These are phyloP conservation scores for Skeletonema potamos DNA, from an alignment of 108 stramenopile species.

Conservation along the genomic window DNA sequence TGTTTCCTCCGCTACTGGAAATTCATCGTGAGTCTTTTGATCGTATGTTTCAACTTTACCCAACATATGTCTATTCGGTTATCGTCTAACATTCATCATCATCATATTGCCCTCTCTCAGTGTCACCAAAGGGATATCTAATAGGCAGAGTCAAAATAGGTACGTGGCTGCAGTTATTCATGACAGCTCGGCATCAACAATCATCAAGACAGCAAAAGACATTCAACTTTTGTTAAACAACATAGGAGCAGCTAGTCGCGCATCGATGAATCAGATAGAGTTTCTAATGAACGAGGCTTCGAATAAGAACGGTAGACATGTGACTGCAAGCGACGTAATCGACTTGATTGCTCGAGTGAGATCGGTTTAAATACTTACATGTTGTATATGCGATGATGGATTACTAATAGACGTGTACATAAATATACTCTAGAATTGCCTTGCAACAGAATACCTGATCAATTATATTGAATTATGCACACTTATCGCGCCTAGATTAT, in stretches of 20 bases:
- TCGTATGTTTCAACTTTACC: not conserved
- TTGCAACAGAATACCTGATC: too few relatives aligned
- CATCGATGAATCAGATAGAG: not conserved
- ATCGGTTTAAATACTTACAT: not conserved
- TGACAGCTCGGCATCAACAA: not conserved
- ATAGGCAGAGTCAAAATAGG: not conserved
- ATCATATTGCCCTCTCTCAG: not conserved
- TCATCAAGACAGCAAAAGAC: not conserved
- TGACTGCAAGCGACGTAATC: not conserved
- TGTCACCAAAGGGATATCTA: not conserved
- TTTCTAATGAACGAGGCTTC: not conserved
- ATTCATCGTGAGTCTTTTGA: not conserved
- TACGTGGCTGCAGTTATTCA: not conserved
- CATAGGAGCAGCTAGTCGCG: not conserved
- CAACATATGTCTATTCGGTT: not conserved
- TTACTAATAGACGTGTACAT: not conserved
- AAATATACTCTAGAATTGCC: not conserved
- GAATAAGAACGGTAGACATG: not conserved
- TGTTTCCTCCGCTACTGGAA: not conserved
- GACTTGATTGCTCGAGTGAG: not conserved
- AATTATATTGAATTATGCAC: not conserved
- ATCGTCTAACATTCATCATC: not conserved
- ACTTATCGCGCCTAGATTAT: not conserved
- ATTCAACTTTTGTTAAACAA: slow-evolving; percentile 1
- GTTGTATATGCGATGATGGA: not conserved